Evolutionary conservation across 805 yeast genomes (phyloP), one percentile per base, ranked within the genome.

Genomic region (Spencermartinsiella europaea): DNA sequence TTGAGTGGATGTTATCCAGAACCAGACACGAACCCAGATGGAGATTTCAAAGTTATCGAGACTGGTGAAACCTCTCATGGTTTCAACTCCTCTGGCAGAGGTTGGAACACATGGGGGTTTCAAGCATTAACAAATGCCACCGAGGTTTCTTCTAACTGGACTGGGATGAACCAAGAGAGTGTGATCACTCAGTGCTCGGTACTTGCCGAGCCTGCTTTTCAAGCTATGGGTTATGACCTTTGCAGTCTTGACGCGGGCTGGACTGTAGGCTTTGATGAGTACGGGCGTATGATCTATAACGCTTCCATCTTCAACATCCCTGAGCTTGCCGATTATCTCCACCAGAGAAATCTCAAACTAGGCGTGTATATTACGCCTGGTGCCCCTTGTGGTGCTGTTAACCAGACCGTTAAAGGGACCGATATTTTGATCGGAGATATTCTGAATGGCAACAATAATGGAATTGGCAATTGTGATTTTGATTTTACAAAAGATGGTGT

Each of bases 361-460:
- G 50, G 50, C 12, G 50, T 46, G 17, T 46, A 46, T 33, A 40
- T 46, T 10, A 27, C 42, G 16, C 50, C 50, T 4, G 50, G 50
- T 20, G 45, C 45, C 15, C 31, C 38, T n/a, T 46, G 50, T 17
- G 14, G 40, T 12, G 50, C 42, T 17, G 39, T 16, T 5, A 35
- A 34, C 31, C 34, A 33, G 45, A 42, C 45, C 7, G 31, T 42
- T 22, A 19, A 17, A 14, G 45, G 45, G 5, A 42, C 45, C 20
- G 45, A 42, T 22, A 20, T 34, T 21, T 17, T 28, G 5, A 16
- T 42, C 34, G 45, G 45, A 5, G 40, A 39, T 20, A 42, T 28
- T 14, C 20, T 42, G 31, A 17, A 42, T 33, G 45, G 45, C 4
- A 42, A 42, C 45, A 42, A 42, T 22, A 40, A 42, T 10, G 45